phyloP scores from a whole-genome alignment of 1,139 yeast species.

The Hyphopichia fennica region DNA sequence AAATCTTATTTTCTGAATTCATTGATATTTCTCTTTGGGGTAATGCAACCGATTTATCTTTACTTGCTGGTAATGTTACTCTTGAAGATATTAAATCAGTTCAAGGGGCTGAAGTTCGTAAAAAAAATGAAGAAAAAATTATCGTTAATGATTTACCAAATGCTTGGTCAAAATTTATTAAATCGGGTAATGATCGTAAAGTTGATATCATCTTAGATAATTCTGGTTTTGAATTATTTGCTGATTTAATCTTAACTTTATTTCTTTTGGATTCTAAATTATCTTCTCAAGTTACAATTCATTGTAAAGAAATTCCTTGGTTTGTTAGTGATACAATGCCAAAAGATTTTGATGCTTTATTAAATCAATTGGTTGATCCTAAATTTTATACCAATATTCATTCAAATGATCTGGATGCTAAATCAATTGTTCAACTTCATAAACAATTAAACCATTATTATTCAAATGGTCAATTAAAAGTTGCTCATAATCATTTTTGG shows the following conservation, averaged over 20 bases:
- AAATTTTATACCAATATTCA: conserved; percentile 52
- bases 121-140: conserved; percentile 79
- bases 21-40: conserved; percentile 95
- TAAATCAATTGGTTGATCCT: conserved; percentile 57
- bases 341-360: conserved; percentile 65
- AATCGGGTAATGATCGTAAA: conserved; percentile 7
- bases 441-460: conserved; percentile 50
- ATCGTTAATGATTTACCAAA: conserved; percentile 69
- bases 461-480: conserved; percentile 48
- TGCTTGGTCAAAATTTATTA: conserved; percentile 54
- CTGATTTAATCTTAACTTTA: conserved; percentile 76
- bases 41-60: conserved; percentile 91
- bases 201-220: conserved; percentile 90
- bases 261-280: conserved; percentile 74
- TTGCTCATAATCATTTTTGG: conserved; percentile 81
- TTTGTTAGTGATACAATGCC: conserved; percentile 95
- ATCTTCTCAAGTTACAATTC: conserved; percentile 66
- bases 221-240: conserved; percentile 91
- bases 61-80: conserved; percentile 75
- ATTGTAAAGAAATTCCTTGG: conserved; percentile 93
- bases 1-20: conserved; percentile 70
- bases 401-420: conserved; percentile 15
- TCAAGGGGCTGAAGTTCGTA: conserved; percentile 88
- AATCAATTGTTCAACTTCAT: conserved; percentile 42
- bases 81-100: conserved; percentile 85